These are phyloP conservation scores for Hyphopichia fennica DNA, from an alignment of 1,139 yeast genomes.

Conservation along the genomic window DNA sequence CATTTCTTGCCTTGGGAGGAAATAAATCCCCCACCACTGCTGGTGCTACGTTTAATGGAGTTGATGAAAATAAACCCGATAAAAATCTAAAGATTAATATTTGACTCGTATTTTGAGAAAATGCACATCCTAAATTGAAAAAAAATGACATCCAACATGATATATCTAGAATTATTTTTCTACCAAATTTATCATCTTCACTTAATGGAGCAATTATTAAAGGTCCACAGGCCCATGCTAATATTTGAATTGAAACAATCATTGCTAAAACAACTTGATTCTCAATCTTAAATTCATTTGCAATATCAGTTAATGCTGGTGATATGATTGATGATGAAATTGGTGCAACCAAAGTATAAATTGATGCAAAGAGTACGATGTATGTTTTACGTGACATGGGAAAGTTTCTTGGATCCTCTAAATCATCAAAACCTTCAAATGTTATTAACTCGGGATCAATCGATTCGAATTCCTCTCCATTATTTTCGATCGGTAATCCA, in stretches of 20 bases:
- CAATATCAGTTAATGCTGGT: conserved; percentile 40
- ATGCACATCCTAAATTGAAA: conserved; percentile 44
- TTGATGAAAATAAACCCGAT: conserved; percentile 43
- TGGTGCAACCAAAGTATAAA: conserved; percentile 46
- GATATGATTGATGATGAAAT: conserved; percentile 48
- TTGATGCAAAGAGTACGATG: conserved; percentile 35
- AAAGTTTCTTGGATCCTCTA: conserved; percentile 46
- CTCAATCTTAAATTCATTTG: conserved; percentile 32
- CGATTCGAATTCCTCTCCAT: conserved; percentile 37
- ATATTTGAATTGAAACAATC: conserved; percentile 45
- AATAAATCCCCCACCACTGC: conserved; percentile 42
- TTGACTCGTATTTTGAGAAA: conserved; percentile 38
- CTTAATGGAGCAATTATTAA: conserved; percentile 45
- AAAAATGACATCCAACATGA: conserved; percentile 36
- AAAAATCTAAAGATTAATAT: conserved; percentile 41
- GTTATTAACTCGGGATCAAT: conserved; percentile 47
- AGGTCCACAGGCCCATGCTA: conserved; percentile 52
- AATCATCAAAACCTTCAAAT: conserved; percentile 39
- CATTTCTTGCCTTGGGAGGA: conserved; percentile 37
- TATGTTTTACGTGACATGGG: conserved; percentile 22
- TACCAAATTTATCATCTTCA: conserved; percentile 42
- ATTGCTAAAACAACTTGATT: conserved; percentile 32
- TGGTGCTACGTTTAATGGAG: conserved; percentile 46
- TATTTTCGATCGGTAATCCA: conserved; percentile 20
- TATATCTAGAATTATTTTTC: conserved; percentile 39